Percentiles rank a stretch among this genome's conserved stretches.
Evolutionary conservation across 108 stramenopile genomes (phyloP).

Genomic region (Cyclostephanos tholiformis): DNA sequence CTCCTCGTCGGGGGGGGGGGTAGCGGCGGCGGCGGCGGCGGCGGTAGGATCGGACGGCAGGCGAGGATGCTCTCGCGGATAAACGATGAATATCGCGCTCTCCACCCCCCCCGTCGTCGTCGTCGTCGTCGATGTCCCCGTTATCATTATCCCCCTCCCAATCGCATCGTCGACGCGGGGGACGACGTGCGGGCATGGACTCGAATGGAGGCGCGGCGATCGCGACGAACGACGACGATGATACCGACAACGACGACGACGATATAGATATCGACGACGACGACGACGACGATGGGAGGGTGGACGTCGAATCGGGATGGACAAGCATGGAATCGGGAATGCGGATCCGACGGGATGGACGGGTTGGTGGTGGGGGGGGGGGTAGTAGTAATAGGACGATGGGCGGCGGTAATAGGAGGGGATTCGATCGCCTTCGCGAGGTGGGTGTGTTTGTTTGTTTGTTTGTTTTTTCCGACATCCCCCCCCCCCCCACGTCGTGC

Average conservation of each 20-base stretch:
- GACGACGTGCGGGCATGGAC: no score
- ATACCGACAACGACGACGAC: constrained; percentile 55
- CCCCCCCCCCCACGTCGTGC: no score
- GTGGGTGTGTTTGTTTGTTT: constrained; percentile 19
- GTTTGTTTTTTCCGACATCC: no score
- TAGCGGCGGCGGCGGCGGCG: no score
- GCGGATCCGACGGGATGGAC: no score
- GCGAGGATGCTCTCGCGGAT: constrained; percentile 20
- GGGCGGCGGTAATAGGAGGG: constrained; percentile 49
- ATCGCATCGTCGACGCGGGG: no score
- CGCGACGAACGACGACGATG: constrained; percentile 58
- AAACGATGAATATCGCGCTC: background rate
- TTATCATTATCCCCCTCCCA: no score
- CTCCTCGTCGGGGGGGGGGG: no score
- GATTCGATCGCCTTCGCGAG: constrained; percentile 82
- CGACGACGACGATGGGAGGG: constrained; percentile 43
- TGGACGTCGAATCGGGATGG: constrained; percentile 5
- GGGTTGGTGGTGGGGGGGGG: constrained; percentile 12
- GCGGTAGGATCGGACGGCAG: no score
- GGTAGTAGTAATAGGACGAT: background rate
- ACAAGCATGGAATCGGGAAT: background rate
- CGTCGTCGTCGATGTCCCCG: no score
- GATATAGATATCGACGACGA: constrained; percentile 31
- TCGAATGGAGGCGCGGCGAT: background rate
- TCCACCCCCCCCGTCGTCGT: no score